Conservation (phyloP, 345 rosid species). For the Linum usitatissimum region DNA sequence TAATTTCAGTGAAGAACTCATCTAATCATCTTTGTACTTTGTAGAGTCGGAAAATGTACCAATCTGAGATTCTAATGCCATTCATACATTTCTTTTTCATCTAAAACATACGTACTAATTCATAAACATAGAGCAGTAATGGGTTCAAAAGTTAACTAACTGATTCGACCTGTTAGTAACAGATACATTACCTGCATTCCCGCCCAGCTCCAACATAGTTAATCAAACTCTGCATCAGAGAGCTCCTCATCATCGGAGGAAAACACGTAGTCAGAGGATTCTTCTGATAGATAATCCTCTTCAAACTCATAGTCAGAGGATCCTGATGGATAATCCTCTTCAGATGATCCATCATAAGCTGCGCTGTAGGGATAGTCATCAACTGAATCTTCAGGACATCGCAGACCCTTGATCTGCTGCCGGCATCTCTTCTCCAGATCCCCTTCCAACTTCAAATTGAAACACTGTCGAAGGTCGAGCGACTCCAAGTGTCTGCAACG, state of each 20-base stretch:
- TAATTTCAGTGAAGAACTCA: too few relatives aligned
- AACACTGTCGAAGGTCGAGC: slow-evolving; percentile 12
- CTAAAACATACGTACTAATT: too few relatives aligned
- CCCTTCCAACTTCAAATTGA: background rate
- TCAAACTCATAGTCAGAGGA: background rate
- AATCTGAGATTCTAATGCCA: too few relatives aligned
- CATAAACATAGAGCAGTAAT: too few relatives aligned
- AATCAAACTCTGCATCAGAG: background rate
- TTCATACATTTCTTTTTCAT: too few relatives aligned
- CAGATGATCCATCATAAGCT: background rate
- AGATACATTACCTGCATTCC: too few relatives aligned
- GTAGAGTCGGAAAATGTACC: too few relatives aligned
- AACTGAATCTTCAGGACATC: background rate
- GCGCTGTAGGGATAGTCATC: too few relatives aligned
- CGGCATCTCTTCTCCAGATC: slow-evolving; percentile 3
- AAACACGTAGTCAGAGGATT: background rate
- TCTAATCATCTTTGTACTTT: too few relatives aligned
- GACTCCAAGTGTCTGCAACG: slow-evolving; percentile 5
- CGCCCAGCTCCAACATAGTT: too few relatives aligned
- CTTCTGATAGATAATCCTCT: background rate
- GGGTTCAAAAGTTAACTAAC: too few relatives aligned
- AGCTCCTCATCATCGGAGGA: background rate
- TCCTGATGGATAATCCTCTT: background rate
- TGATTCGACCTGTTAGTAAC: too few relatives aligned
- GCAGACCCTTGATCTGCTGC: slow-evolving; percentile 3